A percentile compares a stretch with the other conserved stretches of the same genome.
Evolutionary conservation across 1,139 yeast genomes (phyloP).

Genomic region (Candida freyschussii): DNA sequence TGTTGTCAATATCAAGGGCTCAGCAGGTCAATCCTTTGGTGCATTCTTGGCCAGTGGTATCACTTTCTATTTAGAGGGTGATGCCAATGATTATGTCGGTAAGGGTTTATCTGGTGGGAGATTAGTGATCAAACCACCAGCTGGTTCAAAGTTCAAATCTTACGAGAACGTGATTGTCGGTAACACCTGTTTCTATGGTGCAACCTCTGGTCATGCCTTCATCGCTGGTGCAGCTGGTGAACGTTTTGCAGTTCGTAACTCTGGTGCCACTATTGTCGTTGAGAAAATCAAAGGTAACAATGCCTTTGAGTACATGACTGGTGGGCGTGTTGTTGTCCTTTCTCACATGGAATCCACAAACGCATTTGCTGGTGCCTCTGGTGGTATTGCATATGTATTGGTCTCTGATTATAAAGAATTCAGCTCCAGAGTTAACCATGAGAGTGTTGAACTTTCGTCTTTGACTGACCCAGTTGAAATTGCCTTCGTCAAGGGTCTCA

Average conservation of each 20-base stretch:
- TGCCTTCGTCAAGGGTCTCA: slow-evolving; percentile 87
- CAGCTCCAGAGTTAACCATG: slow-evolving; percentile 70
- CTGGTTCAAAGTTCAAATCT: slow-evolving; percentile 76
- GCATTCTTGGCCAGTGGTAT: slow-evolving; percentile 96
- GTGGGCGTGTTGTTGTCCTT: slow-evolving; percentile 93
- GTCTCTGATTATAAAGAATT: slow-evolving; percentile 90
- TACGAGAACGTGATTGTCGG: slow-evolving; percentile 96
- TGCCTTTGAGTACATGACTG: slow-evolving; percentile 99
- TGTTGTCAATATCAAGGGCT: slow-evolving; percentile 85
- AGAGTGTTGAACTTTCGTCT: slow-evolving; percentile 73
- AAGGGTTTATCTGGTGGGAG: slow-evolving; percentile 97
- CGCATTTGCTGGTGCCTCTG: slow-evolving; percentile 97
- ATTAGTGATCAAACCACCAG: slow-evolving; percentile 86
- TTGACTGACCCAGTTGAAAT: slow-evolving; percentile 87
- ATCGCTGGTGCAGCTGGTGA: slow-evolving; percentile 98
- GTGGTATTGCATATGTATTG: slow-evolving; percentile 96
- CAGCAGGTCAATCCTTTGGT: slow-evolving; percentile 98
- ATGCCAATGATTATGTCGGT: slow-evolving; percentile 96
- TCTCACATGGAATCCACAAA: slow-evolving; percentile 93
- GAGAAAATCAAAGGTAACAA: slow-evolving; percentile 95
- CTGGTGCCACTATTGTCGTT: slow-evolving; percentile 95
- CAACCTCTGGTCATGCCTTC: slow-evolving; percentile 91
- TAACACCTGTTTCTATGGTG: slow-evolving; percentile 97
- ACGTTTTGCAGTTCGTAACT: slow-evolving; percentile 96
- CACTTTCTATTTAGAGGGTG: slow-evolving; percentile 94